Percentiles rank a stretch among this genome's conserved stretches.
phyloP scores from a whole-genome alignment of 2,329 filamentous ascomycete species.

The Microdochium trichocladiopsis region DNA sequence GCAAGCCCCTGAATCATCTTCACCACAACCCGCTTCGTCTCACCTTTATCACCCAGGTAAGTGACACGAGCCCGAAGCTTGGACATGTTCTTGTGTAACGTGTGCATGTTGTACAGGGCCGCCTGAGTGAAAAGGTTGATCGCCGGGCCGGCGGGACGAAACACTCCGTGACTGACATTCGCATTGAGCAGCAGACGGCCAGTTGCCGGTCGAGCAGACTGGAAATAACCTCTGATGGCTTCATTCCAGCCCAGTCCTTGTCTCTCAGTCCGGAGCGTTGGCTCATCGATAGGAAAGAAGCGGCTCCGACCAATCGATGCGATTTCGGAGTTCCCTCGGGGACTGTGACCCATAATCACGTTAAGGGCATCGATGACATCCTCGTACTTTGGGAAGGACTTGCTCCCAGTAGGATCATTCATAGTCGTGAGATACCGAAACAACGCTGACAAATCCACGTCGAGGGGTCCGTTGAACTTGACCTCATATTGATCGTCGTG shows the following conservation, averaged over 20 bases:
- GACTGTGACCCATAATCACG: constrained; percentile 38
- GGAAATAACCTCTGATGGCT: constrained; percentile 46
- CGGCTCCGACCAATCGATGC: constrained; percentile 37
- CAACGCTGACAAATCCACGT: constrained; percentile 30
- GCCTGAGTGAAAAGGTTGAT: no score
- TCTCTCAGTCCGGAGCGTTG: constrained; percentile 7
- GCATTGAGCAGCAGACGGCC: constrained; percentile 46
- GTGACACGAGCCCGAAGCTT: constrained; percentile 8
- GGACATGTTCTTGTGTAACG: no score
- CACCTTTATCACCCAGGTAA: constrained; percentile 8
- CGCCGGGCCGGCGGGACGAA: constrained; percentile 31
- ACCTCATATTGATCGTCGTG: constrained; percentile 30
- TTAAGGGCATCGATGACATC: no score
- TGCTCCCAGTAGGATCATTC: constrained; percentile 25
- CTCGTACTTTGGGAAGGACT: constrained; percentile 39
- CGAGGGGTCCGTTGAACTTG: constrained; percentile 29
- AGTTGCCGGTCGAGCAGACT: constrained; percentile 45
- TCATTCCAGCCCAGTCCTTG: constrained; percentile 23
- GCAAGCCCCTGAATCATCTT: constrained; percentile 14
- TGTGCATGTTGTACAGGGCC: no score
- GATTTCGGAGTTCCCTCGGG: constrained; percentile 27
- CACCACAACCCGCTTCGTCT: constrained; percentile 7
- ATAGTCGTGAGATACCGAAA: constrained; percentile 36
- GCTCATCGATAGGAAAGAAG: constrained; percentile 36
- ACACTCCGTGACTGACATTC: constrained; percentile 48